Base-by-base conservation (phyloP, 2,329 filamentous ascomycete genomes). In the Epichloe gansuensis region DNA sequence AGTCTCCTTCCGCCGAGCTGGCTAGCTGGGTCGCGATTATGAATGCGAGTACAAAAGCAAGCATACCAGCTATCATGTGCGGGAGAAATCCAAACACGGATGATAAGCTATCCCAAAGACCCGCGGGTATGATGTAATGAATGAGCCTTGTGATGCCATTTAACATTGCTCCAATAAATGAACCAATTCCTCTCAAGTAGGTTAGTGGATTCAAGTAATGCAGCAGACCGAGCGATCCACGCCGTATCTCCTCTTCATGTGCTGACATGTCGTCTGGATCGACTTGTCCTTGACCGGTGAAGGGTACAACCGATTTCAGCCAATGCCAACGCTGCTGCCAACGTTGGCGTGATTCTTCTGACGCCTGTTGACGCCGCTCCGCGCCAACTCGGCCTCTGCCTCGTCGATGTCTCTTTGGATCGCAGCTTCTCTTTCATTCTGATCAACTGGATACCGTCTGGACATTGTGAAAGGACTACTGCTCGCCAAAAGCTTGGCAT, bases 171-270 rank as follows among this genome's bases (percentile, higher is more conserved):
- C 60, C 58, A 13, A 62, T 41, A 5, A 61, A 7, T 62, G 62
- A 65, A 15, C 53, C 54, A 15, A 64, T 12, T 4, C 58, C 56
- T 17, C 61, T 52, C 1, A 67, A 5, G 34, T 69, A 69, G 5
- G 64, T 67, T 52, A 60, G 57, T 0, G 67, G 67, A 31, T 67
- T 61, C 4, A 67, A 47, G 3, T 68, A 54, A 17, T 59, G 58
- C 56, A 59, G 58, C 58, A 62, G 63, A 37, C 61, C 53, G 31
- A 39, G 12, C 2, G 52, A 46, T n/a, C 41, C 46, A 17, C 17
- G n/a, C 25, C n/a, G 53, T 11, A 9, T 28, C 31, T 45, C 34
- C 9, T 17, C 34, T 39, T 31, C 21, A 7, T 3, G 41, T 9
- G 31, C 23, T 23, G 39, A 61, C 38, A 12, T 5, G 21, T 23